These are phyloP conservation scores for Shiraia sp. DNA, from an alignment of 2,329 filamentous ascomycete species.

Conservation along the genomic window DNA sequence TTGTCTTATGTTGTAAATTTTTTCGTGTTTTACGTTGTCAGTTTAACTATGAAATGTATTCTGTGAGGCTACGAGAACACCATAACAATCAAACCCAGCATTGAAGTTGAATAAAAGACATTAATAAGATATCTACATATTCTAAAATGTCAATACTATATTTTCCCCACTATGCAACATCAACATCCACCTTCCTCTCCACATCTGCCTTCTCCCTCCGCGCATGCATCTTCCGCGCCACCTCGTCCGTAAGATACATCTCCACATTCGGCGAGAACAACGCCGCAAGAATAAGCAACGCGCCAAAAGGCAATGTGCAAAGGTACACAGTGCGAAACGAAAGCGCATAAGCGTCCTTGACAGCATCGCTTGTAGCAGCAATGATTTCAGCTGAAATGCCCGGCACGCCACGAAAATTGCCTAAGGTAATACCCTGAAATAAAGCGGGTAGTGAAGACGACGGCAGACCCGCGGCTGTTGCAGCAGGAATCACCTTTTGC, in stretches of 20 bases:
- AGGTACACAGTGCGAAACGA: constrained; percentile 54
- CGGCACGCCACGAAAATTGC: constrained; percentile 29
- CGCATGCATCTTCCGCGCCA: constrained; percentile 50
- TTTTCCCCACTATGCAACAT: constrained; percentile 6
- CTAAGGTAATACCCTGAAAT: constrained; percentile 24
- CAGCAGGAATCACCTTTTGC: constrained; percentile 29
- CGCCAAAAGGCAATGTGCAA: constrained; percentile 43
- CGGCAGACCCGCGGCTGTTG: constrained; percentile 28
- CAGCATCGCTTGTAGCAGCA: constrained; percentile 37
- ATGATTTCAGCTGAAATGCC: constrained; percentile 30
- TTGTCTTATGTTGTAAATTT: no score
- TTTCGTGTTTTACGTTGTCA: no score
- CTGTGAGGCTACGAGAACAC: no score
- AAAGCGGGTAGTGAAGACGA: constrained; percentile 23
- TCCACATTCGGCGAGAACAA: constrained; percentile 50
- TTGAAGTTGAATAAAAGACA: no score
- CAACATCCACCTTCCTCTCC: constrained; percentile 18
- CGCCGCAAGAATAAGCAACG: constrained; percentile 43
- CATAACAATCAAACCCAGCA: no score
- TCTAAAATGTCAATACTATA: not conserved
- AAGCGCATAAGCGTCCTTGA: constrained; percentile 49
- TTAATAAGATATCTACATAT: no score
- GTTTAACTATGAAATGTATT: no score
- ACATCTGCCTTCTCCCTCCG: constrained; percentile 14
- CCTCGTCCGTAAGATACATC: constrained; percentile 49